phyloP scores from a whole-genome alignment of 345 rosid genomes.

The Lagerstroemia speciosa region DNA sequence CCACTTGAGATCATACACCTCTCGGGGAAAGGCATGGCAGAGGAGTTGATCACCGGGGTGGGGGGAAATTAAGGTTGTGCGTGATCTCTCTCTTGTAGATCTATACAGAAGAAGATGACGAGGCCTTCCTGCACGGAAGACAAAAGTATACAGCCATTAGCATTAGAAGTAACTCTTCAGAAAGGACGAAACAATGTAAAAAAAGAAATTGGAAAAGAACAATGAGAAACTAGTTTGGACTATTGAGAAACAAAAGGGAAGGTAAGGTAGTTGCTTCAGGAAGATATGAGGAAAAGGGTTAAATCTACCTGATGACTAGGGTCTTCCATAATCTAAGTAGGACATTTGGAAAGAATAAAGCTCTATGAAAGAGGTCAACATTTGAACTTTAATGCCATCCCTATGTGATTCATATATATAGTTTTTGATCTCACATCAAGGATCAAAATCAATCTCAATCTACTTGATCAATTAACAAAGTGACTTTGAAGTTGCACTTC shows the following conservation, averaged over 20 bases:
- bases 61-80: too few species aligned
- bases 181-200: not conserved
- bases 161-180: not conserved
- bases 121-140: not conserved
- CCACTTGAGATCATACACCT: not conserved
- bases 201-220: not conserved
- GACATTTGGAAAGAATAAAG: not conserved
- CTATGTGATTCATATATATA: not conserved
- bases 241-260: not conserved
- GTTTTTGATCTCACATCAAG: not conserved
- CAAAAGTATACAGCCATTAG: not conserved
- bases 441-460: too few species aligned
- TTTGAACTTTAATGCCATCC: not conserved
- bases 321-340: not conserved
- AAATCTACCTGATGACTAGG: not conserved
- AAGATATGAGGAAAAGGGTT: too few species aligned
- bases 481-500: not conserved
- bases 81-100: not conserved
- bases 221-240: not conserved
- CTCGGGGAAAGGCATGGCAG: not conserved
- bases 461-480: too few species aligned
- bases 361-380: not conserved
- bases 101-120: not conserved
- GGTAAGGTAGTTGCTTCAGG: too few species aligned
- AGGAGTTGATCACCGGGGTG: not conserved